Evolutionary conservation across 1,284 basidiomycete genomes (phyloP), one percentile per base, ranked within the genome.

Genomic region (Tilletiopsis washingtonensis): DNA sequence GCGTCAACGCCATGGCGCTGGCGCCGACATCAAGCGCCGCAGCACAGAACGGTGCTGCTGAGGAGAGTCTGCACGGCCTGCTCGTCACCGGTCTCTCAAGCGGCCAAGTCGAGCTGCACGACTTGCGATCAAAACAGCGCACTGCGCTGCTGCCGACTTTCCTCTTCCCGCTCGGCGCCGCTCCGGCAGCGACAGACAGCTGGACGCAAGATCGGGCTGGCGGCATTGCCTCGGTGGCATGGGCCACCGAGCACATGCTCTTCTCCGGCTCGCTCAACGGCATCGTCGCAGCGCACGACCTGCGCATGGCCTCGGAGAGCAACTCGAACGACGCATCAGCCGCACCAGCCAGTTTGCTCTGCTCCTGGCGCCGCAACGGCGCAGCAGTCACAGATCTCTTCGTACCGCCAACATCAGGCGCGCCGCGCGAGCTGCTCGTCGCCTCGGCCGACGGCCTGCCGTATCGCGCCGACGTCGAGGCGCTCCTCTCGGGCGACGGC

Each of bases 1-100:
- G 78, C 3, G 76, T 83, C 5, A 73, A 78, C 12, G 76, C 77
- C 6, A 76, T 80, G 52, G 76, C 74, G 0, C 43, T 65, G 11
- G 36, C 46, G 4, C 48, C 37, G 40, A n/a, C n/a, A n/a, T n/a
- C n/a, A n/a, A n/a, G n/a, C n/a, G n/a, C n/a, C n/a, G n/a, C n/a
- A n/a, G n/a, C n/a, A n/a, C n/a, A n/a, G n/a, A n/a, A n/a, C n/a
- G n/a, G n/a, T n/a, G n/a, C n/a, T n/a, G n/a, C n/a, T n/a, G n/a
- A n/a, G n/a, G 20, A 20, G 21, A 34, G 32, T 17, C 12, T 34
- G 12, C 17, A 12, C 17, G 12, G 12, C 32, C 12, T 17, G 12
- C 17, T 34, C 12, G 32, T 17, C 2, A 17, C 32, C 17, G 32
- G 32, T 1, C 32, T 34, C 12, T 11, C 32, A 11, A 12, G 12